Evolutionary conservation across 2,329 filamentous ascomycete species (phyloP), one percentile per base, ranked within the genome.

Genomic region (Dactylellina haptotyla): DNA sequence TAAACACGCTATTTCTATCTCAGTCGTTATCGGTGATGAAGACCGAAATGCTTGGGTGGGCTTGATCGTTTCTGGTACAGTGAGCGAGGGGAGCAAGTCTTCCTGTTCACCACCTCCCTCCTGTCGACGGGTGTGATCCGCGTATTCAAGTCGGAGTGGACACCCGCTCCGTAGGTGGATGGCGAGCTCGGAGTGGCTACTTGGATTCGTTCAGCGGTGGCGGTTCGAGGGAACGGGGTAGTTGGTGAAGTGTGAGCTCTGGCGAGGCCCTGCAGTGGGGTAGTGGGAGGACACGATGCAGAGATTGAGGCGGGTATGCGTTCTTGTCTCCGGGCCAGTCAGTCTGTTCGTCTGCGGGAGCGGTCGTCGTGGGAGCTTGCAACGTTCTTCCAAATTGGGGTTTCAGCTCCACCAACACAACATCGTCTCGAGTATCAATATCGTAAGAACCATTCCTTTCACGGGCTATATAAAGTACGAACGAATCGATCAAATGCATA

Each of bases 301-400:
- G n/a, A n/a, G n/a, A n/a, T n/a, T n/a, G n/a, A 45, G 18, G 41
- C 16, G 41, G 8, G 18, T n/a, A 20, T 45, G 41, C 16, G 41
- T 9, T 20, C 41, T 45, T 23, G 39, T 8, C n/a, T 43, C 39
- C 16, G 23, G 41, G 14, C n/a, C n/a, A n/a, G n/a, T n/a, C n/a
- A n/a, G n/a, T n/a, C n/a, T n/a, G n/a, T n/a, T n/a, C n/a, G 14
- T 18, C 28, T 63, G 58, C 45, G 41, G 46, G 41, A 46, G 58
- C 32, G 39, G 45, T 39, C 28, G 58, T 50, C 53, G 58, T 43
- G 51, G 62, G 62, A 66, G 62, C 51, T 66, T 48, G 46, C 51
- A 66, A 41, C 28, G 51, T 65, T 65, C 51, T 66, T 56, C 62
- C 51, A 51, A 57, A 66, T 66, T 66, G 51, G 61, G 59, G 50